Evolutionary conservation across 441 rosid species (phyloP).

Genomic region (Populus hybrid): DNA sequence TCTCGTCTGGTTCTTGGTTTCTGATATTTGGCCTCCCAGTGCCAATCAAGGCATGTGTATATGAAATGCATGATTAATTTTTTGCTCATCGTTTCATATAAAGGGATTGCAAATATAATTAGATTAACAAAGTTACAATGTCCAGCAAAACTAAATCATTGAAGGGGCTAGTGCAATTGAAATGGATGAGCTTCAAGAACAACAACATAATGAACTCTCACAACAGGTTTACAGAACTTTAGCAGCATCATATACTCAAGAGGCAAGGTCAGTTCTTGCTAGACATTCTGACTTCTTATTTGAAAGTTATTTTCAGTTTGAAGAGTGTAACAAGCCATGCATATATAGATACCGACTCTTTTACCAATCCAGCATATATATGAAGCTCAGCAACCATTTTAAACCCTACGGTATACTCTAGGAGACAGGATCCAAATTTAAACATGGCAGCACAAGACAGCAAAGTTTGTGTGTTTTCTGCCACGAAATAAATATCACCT

Average conservation of each 20-base stretch:
- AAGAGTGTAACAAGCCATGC: not conserved
- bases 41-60: no score
- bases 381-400: no score
- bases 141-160: not conserved
- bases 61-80: not conserved
- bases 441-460: no score
- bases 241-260: not conserved
- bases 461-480: no score
- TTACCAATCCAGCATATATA: no score
- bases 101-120: not conserved
- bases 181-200: not conserved
- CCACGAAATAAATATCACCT: no score
- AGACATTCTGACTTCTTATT: not conserved
- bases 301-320: not conserved
- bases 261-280: not conserved
- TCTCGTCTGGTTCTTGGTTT: not conserved
- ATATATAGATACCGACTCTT: not conserved
- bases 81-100: not conserved
- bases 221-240: not conserved
- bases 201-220: not conserved
- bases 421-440: not conserved
- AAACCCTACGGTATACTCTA: not conserved
- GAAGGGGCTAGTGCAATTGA: not conserved
- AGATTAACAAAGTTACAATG: not conserved
- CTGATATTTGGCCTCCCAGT: not conserved